phyloP scores from a whole-genome alignment of 129 eudicot genomes.

The Saposhnikovia divaricata region DNA sequence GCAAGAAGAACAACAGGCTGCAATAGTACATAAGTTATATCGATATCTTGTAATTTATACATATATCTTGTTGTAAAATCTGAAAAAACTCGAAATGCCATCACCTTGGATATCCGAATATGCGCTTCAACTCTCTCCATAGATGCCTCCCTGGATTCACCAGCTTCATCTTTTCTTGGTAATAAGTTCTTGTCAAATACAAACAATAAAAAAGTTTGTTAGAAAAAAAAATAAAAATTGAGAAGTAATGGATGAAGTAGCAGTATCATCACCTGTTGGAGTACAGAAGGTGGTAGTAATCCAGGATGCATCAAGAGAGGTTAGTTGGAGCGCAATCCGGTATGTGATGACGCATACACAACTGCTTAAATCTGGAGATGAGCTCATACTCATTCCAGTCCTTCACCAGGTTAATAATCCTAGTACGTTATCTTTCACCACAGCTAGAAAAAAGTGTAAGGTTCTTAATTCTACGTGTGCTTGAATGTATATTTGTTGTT shows the following conservation, averaged over 20 bases:
- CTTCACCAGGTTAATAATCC: conserved; percentile 42
- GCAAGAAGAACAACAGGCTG: neutral
- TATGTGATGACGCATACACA: conserved; percentile 21
- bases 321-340: conserved; percentile 43
- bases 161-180: neutral
- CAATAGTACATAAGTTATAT: neutral
- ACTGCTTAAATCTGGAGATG: conserved; percentile 40
- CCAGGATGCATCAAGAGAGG: conserved; percentile 45
- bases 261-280: neutral
- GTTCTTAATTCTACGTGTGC: neutral
- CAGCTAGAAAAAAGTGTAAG: conserved; percentile 22
- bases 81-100: conserved; percentile 23
- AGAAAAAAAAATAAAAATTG: neutral
- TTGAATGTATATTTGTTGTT: neutral
- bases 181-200: neutral
- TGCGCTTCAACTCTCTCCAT: conserved; percentile 22
- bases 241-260: conserved; percentile 12
- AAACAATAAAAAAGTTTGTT: neutral
- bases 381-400: conserved; percentile 51
- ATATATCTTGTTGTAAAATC: neutral
- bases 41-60: conserved; percentile 5
- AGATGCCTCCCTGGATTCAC: conserved; percentile 10
- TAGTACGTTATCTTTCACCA: conserved; percentile 33
- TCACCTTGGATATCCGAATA: conserved; percentile 36
- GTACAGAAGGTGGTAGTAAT: conserved; percentile 41